Base-by-base conservation (phyloP, 352 stramenopile genomes). In the Globisporangium spinosum region DNA sequence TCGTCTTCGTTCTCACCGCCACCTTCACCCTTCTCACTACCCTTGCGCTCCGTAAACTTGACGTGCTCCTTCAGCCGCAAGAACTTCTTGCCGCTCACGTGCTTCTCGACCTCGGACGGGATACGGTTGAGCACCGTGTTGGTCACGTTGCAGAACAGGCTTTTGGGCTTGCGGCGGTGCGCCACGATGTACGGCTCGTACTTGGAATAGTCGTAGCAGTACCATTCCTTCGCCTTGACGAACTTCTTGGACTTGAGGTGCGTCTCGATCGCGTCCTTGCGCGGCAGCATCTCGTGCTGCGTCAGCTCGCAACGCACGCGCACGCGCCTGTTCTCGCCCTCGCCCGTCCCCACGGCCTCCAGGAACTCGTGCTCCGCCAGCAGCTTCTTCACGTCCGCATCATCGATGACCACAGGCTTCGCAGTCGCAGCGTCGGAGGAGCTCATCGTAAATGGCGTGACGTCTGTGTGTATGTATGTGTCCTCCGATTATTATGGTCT, bases 151-250 rank as follows among this genome's bases (percentile, higher is more conserved):
- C 91, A 97, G 58, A 75, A 97, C n/a, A 97, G 63, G 54, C 87
- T 79, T 69, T 96, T 95, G 34, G 79, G 59, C 34, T 94, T 85
- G 49, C 76, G 80, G n/a, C 90, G 91, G 68, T 97, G 88, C 54
- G 82, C 58, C 25, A 96, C 87, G 64, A 97, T 95, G 69, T 95
- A 93, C 64, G 91, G 91, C 74, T 94, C 88, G 79, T 97, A 97
- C 82, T 97, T 77, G 58, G 83, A 89, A 80, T 94, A 97, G 75
- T 97, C 89, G 74, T 90, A 79, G 73, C 78, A 94, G 72, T 97
- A 97, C 89, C 87, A 93, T 75, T 93, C 83, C 56, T 85, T 85
- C 6, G 85, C 82, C 68, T 96, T 94, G 32, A 77, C 23, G 66
- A 93, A 92, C 65, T 90, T 91, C 73, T 95, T 96, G 49, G 81